phyloP scores from a whole-genome alignment of 2,329 filamentous ascomycete genomes.

The Stenocarpella maydis region DNA sequence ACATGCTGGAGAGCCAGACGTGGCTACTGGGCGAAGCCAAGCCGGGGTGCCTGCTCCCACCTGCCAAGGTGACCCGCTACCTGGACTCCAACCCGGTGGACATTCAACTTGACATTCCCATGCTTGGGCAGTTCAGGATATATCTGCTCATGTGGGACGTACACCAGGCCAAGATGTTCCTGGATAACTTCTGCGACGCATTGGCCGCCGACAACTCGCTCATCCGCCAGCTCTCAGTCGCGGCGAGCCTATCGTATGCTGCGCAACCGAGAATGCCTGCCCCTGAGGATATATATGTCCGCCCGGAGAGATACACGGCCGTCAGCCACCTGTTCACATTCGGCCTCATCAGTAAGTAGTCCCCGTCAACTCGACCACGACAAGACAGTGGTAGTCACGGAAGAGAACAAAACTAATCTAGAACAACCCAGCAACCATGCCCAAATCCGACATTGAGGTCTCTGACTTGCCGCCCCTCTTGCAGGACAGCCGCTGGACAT shows the following conservation, averaged over 20 bases:
- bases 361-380: background rate
- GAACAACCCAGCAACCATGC: constrained; percentile 58
- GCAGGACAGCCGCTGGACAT: constrained; percentile 73
- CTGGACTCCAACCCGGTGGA: constrained; percentile 82
- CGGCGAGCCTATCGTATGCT: constrained; percentile 68
- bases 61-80: constrained; percentile 76
- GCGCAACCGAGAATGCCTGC: constrained; percentile 64
- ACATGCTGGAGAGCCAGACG: constrained; percentile 51
- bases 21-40: constrained; percentile 58
- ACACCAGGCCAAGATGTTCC: constrained; percentile 61
- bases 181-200: constrained; percentile 65
- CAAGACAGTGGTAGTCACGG: constrained; percentile 29
- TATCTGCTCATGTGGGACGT: constrained; percentile 76
- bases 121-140: constrained; percentile 79
- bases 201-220: constrained; percentile 62
- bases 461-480: constrained; percentile 68
- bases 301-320: constrained; percentile 73
- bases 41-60: constrained; percentile 66
- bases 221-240: constrained; percentile 65
- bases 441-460: constrained; percentile 71
- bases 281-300: constrained; percentile 70
- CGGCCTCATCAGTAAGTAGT: constrained; percentile 67
- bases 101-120: constrained; percentile 79
- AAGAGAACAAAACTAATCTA: constrained; percentile 33
- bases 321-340: constrained; percentile 76